phyloP scores from a whole-genome alignment of 2,329 filamentous ascomycete species.

The Talaromyces sp. region DNA sequence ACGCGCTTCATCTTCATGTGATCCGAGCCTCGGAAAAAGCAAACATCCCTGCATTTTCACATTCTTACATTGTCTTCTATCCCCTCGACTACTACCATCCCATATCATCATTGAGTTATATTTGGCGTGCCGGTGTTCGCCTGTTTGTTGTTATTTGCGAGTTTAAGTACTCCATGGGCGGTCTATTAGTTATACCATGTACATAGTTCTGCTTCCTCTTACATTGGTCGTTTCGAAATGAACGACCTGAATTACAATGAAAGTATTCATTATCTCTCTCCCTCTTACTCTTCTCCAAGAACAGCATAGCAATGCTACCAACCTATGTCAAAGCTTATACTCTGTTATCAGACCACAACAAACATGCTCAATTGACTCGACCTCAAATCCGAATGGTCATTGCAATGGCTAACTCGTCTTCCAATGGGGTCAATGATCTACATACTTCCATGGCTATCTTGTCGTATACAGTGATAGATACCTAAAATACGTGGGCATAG shows the following conservation, averaged over 20 bases:
- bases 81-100: neutral
- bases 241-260: neutral
- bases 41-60: slow-evolving; percentile 2
- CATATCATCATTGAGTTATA: neutral
- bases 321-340: neutral
- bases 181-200: slow-evolving; percentile 13
- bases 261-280: neutral
- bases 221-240: neutral
- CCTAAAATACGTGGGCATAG: neutral
- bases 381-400: neutral
- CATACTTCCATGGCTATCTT: neutral
- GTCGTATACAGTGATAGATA: neutral
- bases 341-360: neutral
- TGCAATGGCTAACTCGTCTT: too few relatives aligned
- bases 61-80: neutral
- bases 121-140: slow-evolving; percentile 11
- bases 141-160: neutral
- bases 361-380: neutral
- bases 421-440: too few relatives aligned
- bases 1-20: neutral
- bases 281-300: neutral
- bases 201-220: slow-evolving; percentile 3
- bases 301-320: neutral
- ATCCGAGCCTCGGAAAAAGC: neutral
- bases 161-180: neutral